A percentile compares a stretch with the other conserved stretches of the same genome.
Evolutionary conservation across 306 rosid species (phyloP).

Genomic region (Inga oerstediana): DNA sequence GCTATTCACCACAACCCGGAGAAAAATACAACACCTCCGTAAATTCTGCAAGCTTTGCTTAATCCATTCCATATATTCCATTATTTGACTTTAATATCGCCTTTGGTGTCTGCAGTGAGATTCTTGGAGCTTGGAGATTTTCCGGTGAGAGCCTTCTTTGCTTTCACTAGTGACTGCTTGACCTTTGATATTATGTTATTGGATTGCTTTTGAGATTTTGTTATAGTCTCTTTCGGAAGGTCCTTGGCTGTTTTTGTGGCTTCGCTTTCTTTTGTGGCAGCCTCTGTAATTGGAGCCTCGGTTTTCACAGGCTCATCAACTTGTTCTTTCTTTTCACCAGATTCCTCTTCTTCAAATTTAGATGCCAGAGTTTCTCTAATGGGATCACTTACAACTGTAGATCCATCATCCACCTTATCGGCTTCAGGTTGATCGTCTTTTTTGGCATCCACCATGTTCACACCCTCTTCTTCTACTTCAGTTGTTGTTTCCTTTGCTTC

Average conservation of each 20-base stretch:
- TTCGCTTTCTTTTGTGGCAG: slow-evolving; percentile 45
- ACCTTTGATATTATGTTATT: slow-evolving; percentile 74
- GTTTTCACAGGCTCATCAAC: slow-evolving; percentile 49
- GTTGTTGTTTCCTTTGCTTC: slow-evolving; percentile 36
- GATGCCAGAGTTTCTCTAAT: slow-evolving; percentile 53
- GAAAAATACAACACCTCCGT: slow-evolving; percentile 31
- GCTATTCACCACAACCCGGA: slow-evolving; percentile 36
- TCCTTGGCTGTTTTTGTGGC: slow-evolving; percentile 46
- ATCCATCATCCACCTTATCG: slow-evolving; percentile 45
- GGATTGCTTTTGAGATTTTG: slow-evolving; percentile 68
- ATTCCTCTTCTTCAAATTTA: slow-evolving; percentile 54
- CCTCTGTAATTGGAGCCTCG: slow-evolving; percentile 44
- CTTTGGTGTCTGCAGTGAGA: slow-evolving; percentile 59
- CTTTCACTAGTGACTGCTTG: slow-evolving; percentile 79
- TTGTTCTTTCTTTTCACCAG: slow-evolving; percentile 40
- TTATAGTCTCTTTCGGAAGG: slow-evolving; percentile 55
- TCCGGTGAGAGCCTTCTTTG: slow-evolving; percentile 80
- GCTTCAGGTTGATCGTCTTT: slow-evolving; percentile 30
- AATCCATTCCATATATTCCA: slow-evolving; percentile 1
- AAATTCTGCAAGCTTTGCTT: slow-evolving; percentile 40
- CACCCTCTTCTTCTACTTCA: slow-evolving; percentile 27
- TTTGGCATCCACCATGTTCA: slow-evolving; percentile 27
- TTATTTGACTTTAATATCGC: slow-evolving; percentile 71
- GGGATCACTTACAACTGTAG: slow-evolving; percentile 15
- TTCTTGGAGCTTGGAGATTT: slow-evolving; percentile 79